phyloP scores from a whole-genome alignment of 768 basidiomycete genomes.

The Pleurotus pulmonarius region DNA sequence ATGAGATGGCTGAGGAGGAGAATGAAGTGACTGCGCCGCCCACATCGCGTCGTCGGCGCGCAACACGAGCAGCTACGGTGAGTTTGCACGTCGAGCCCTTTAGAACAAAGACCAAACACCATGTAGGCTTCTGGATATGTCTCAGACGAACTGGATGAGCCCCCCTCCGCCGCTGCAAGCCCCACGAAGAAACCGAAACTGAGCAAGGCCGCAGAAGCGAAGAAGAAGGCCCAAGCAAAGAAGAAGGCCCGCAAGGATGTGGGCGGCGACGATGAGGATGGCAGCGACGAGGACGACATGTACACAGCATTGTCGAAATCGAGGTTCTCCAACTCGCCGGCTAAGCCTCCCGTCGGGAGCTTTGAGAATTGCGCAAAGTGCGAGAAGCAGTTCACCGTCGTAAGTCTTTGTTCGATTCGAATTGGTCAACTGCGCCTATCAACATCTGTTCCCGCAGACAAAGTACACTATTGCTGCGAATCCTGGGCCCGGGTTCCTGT shows the following conservation, averaged over 20 bases:
- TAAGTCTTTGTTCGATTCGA: constrained; percentile 32
- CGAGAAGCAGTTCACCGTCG: constrained; percentile 83
- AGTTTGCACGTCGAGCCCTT: neutral
- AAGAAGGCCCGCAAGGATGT: constrained; percentile 39
- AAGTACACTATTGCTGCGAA: constrained; percentile 80
- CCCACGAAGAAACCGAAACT: constrained; percentile 57
- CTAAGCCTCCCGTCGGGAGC: constrained; percentile 70
- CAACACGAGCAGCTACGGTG: neutral
- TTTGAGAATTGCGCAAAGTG: constrained; percentile 83
- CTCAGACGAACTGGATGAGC: constrained; percentile 75
- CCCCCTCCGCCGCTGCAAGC: constrained; percentile 25
- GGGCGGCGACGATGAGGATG: constrained; percentile 43
- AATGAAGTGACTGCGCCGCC: constrained; percentile 10
- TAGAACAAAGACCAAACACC: no score
- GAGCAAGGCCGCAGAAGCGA: constrained; percentile 39
- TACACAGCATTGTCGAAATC: constrained; percentile 63
- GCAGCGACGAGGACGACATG: constrained; percentile 61
- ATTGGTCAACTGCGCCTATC: neutral
- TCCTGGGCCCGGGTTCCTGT: constrained; percentile 74
- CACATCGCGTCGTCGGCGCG: constrained; percentile 8
- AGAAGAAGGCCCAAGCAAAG: constrained; percentile 37
- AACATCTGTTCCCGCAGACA: constrained; percentile 46
- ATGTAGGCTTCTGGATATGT: constrained; percentile 44
- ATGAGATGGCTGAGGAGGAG: constrained; percentile 14
- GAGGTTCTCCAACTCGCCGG: constrained; percentile 30